These are phyloP conservation scores for Claviceps digitariae DNA, from an alignment of 2,329 filamentous ascomycete genomes.

Conservation along the genomic window DNA sequence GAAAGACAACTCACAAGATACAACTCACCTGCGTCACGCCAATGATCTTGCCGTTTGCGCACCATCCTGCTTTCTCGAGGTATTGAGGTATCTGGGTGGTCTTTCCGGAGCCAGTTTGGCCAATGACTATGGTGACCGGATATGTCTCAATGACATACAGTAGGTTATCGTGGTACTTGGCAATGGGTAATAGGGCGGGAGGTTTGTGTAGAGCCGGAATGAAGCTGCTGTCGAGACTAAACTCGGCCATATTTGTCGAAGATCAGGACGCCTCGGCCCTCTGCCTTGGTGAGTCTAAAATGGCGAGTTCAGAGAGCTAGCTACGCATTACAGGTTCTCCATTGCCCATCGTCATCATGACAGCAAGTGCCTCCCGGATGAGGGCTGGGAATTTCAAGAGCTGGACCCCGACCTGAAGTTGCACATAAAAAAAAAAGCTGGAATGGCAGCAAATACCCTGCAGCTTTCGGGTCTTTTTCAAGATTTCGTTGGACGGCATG, in stretches of 20 bases:
- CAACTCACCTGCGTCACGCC: conserved; percentile 72
- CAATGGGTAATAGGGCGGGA: conserved; percentile 69
- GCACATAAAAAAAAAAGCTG: too few species aligned
- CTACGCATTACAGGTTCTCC: not conserved
- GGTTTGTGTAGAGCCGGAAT: conserved; percentile 84
- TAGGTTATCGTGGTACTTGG: conserved; percentile 64
- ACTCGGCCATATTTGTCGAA: conserved; percentile 34
- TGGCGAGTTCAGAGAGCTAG: not conserved
- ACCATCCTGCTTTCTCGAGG: conserved; percentile 81
- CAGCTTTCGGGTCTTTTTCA: not conserved
- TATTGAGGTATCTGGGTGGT: conserved; percentile 94
- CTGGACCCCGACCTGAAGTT: not conserved
- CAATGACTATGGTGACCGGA: conserved; percentile 77
- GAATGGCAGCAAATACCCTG: not conserved
- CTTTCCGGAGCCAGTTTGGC: conserved; percentile 90
- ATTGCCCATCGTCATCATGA: not conserved
- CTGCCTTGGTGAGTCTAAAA: not conserved
- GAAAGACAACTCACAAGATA: not conserved
- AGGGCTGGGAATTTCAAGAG: not conserved
- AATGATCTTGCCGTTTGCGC: conserved; percentile 65
- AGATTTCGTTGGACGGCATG: too few species aligned
- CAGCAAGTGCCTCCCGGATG: not conserved
- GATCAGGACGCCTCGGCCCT: not conserved
- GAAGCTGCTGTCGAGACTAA: conserved; percentile 42
- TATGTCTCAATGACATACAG: conserved; percentile 78